Base-by-base conservation (phyloP, 2,329 filamentous ascomycete species). In the Arachnomyces sp. region DNA sequence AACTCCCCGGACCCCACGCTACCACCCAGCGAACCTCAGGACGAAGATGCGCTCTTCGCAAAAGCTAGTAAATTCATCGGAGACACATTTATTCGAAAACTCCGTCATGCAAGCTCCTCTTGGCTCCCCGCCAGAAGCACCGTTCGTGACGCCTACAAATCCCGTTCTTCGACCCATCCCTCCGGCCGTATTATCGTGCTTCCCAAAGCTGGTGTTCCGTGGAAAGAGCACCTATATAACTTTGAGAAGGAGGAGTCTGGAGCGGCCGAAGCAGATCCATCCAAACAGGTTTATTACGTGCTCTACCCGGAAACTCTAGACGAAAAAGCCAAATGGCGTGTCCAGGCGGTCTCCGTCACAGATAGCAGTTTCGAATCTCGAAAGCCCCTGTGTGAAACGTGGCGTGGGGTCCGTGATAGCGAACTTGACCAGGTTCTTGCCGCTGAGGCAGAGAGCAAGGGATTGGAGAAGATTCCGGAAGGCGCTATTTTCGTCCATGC, bases 161-260 rank as follows among this genome's bases (percentile, higher is more conserved):
- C 75, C 48, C 80, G 90, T 40, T 55, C 52, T 35, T 59, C 66
- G 18, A 76, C 79, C 57, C 85, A 95, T 59, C 56, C 80, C 7
- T 69, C 81, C 49, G 89, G 89, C 42, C 80, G 86, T 47, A 78
- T 96, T 44, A 72, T 96, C 54, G 82, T 95, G 17, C 75, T 98
- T 42, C 77, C 84, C 48, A 80, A 85, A 59, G 80, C 84, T 43
- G 84, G 67, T 12, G 57, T 90, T 45, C 90, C 90, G 2, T 96
- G 92, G 92, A 92, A 94, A 62, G 90, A 96, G 57, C 92, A 98
- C 63, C 74, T 98, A 13, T 96, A 95, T 68, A 80, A 76, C 13
- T 76, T 96, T 18, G 92, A 98, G 67, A 74, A 74, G 52, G 74
- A 81, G 56, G 53, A 55, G 6, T 50, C 51, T 1, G 49, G 44